phyloP scores from a whole-genome alignment of 2,329 filamentous ascomycete species.

The Aspergillus sp. region DNA sequence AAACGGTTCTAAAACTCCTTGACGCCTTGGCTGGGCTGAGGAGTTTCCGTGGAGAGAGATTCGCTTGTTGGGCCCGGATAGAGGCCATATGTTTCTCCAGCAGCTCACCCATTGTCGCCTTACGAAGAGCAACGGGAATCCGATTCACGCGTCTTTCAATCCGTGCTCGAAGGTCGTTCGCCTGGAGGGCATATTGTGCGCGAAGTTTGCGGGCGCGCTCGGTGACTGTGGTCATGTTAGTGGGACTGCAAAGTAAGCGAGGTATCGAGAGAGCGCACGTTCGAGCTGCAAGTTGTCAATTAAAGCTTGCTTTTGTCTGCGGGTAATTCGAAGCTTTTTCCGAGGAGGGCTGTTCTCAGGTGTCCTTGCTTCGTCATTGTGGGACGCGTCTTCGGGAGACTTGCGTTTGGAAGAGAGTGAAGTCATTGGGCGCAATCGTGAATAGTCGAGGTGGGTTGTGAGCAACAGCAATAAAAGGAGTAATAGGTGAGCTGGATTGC shows the following conservation, averaged over 20 bases:
- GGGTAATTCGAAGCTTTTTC: conserved; percentile 64
- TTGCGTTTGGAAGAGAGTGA: conserved; percentile 43
- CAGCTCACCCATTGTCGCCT: conserved; percentile 79
- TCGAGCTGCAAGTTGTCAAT: conserved; percentile 90
- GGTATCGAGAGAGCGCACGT: conserved; percentile 56
- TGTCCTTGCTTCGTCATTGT: conserved; percentile 53
- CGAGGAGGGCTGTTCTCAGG: conserved; percentile 61
- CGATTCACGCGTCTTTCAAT: conserved; percentile 93
- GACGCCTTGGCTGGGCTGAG: conserved; percentile 33
- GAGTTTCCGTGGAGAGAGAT: conserved; percentile 35
- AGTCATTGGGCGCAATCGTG: conserved; percentile 36
- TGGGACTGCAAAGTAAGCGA: conserved; percentile 9
- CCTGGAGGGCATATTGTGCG: conserved; percentile 85
- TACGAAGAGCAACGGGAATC: conserved; percentile 77
- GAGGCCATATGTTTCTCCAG: conserved; percentile 54
- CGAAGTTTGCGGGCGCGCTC: conserved; percentile 84
- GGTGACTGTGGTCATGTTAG: conserved; percentile 63
- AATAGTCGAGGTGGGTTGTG: not conserved
- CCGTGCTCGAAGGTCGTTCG: conserved; percentile 78
- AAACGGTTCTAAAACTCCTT: conserved; percentile 32
- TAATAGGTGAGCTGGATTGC: not conserved
- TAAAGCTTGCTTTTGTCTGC: conserved; percentile 78
- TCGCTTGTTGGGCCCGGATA: conserved; percentile 29
- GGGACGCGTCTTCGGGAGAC: conserved; percentile 37
- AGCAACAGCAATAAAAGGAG: not conserved